Evolutionary conservation across 2,329 filamentous ascomycete genomes (phyloP), one percentile per base, ranked within the genome.

Genomic region (Alternaria gansuensis): DNA sequence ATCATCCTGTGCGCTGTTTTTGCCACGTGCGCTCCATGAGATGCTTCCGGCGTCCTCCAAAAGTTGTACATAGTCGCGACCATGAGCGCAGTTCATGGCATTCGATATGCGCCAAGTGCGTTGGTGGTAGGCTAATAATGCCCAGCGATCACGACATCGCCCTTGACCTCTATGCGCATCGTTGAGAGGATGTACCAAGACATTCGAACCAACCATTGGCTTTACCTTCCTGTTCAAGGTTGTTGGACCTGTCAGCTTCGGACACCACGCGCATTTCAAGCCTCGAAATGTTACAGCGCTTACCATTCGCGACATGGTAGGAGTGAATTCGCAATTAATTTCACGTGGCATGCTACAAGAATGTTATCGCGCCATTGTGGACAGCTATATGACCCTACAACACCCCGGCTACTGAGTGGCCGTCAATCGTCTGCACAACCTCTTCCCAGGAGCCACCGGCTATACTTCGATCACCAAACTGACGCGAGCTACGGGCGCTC

Each of bases 201-300:
- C 29, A 41, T 40, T 51, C 59, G 57, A 56, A 60, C 60, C 53
- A 61, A 43, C 51, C 21, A 34, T 34, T 54, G 60, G 54, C 54
- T 63, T 63, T 63, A 73, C 73, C 73, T 75, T 70, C 73, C 73
- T 64, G 36, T 65, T 69, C 48, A 33, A 64, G 68, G 37, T 14
- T 40, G 13, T 43, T 43, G 46, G 49, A 51, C 49, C 64, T 59
- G 37, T 64, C 57, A 65, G 54, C 62, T 36, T 24, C 44, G 50
- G 54, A 58, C 58, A 45, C 40, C 37, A 59, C 61, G 68, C 70
- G 69, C 64, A 69, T 68, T 58, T 67, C 66, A 72, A 69, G 69
- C 46, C 67, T 63, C 26, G 17, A 51, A 58, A 64, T 68, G 69
- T 69, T 67, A 69, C 63, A 53, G 21, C 37, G 54, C 55, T 46